phyloP scores from a whole-genome alignment of 2,329 filamentous ascomycete species.

The Ophidiomyces ophidiicola region DNA sequence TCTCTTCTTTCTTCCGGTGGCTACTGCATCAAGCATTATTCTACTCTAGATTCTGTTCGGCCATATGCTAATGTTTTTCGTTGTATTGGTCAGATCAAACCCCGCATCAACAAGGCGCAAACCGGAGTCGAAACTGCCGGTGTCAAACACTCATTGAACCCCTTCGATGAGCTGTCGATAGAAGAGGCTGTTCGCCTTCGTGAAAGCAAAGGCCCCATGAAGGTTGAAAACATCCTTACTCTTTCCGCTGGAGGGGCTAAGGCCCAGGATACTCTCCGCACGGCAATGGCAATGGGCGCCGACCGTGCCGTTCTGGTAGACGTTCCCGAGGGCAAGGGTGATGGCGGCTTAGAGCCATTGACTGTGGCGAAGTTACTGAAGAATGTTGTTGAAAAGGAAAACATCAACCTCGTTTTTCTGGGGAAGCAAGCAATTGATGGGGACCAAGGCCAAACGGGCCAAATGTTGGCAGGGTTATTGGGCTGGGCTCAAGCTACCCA shows the following conservation, averaged over 20 bases:
- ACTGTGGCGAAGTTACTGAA: conserved; percentile 82
- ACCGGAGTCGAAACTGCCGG: conserved; percentile 84
- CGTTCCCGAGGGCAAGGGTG: conserved; percentile 53
- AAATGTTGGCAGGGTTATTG: conserved; percentile 89
- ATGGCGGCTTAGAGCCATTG: conserved; percentile 62
- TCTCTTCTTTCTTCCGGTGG: too few relatives aligned
- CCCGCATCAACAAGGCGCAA: conserved; percentile 56
- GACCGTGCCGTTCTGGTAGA: conserved; percentile 87
- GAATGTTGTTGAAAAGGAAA: conserved; percentile 68
- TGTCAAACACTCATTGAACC: conserved; percentile 97
- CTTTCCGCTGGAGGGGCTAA: conserved; percentile 82
- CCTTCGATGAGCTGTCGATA: conserved; percentile 95
- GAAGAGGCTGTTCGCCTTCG: conserved; percentile 93
- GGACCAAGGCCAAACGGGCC: conserved; percentile 87
- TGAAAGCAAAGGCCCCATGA: conserved; percentile 64
- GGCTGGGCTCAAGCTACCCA: conserved; percentile 93
- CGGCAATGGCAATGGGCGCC: conserved; percentile 97
- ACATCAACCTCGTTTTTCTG: conserved; percentile 80
- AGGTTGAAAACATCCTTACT: conserved; percentile 83
- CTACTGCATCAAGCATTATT: too few relatives aligned
- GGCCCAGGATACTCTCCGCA: conserved; percentile 76
- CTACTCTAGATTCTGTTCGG: too few relatives aligned
- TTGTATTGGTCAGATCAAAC: conserved; percentile 46
- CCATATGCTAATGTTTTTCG: conserved; percentile 5
- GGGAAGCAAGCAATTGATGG: conserved; percentile 99